These are phyloP conservation scores for Metschnikowia picachoensis DNA, from an alignment of 805 yeast genomes.

Conservation along the genomic window DNA sequence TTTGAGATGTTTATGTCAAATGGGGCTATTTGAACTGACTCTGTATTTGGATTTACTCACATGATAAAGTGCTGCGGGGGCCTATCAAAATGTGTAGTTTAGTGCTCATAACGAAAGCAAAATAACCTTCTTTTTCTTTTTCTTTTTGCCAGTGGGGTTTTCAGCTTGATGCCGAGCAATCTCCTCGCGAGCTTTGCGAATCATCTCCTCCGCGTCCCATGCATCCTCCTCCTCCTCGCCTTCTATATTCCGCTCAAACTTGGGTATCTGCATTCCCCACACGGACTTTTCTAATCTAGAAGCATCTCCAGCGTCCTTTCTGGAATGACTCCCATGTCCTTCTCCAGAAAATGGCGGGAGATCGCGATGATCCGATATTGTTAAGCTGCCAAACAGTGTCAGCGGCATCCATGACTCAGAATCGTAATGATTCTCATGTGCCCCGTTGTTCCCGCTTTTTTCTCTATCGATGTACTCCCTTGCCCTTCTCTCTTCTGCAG, in stretches of 20 bases:
- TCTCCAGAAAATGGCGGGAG: slow-evolving; percentile 28
- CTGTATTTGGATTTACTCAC: too few relatives aligned
- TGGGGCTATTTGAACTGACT: too few relatives aligned
- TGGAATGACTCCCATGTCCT: slow-evolving; percentile 2
- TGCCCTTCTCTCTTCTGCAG: slow-evolving; percentile 54
- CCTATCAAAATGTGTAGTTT: too few relatives aligned
- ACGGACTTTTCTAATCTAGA: slow-evolving; percentile 40
- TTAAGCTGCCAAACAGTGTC: slow-evolving; percentile 29
- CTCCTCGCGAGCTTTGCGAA: slow-evolving; percentile 49
- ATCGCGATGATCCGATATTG: slow-evolving; percentile 37
- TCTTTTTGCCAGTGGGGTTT: slow-evolving; percentile 25
- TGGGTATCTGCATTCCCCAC: slow-evolving; percentile 70
- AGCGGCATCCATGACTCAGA: slow-evolving; percentile 17
- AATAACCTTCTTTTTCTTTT: slow-evolving; percentile 46
- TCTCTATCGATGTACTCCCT: slow-evolving; percentile 58
- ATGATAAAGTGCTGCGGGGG: too few relatives aligned
- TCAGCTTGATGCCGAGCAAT: slow-evolving; percentile 29
- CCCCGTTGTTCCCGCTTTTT: slow-evolving; percentile 35
- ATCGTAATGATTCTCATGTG: slow-evolving; percentile 11
- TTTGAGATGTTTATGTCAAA: too few relatives aligned
- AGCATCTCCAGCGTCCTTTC: background rate
- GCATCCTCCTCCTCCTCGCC: slow-evolving; percentile 40
- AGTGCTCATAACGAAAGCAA: slow-evolving; percentile 23
- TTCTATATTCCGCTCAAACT: slow-evolving; percentile 29
- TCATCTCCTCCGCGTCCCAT: slow-evolving; percentile 49